Base-by-base conservation (phyloP, 495 filamentous ascomycete species). In the Hapsidospora chrysogenum region DNA sequence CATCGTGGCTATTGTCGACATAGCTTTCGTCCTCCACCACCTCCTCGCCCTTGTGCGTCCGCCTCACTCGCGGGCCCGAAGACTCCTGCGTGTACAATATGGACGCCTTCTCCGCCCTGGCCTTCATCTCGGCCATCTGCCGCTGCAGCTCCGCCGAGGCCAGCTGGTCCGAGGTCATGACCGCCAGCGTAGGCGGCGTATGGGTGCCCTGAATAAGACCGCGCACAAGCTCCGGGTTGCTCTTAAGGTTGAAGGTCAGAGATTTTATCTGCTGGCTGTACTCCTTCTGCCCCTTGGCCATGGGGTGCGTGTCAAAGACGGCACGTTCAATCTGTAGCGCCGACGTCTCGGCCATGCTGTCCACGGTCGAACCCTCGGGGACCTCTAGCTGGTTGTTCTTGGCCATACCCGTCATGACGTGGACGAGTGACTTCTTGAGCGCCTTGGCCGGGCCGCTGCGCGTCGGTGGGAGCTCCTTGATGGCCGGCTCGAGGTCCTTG, bases 21-120 rank as follows among this genome's bases (percentile, higher is more conserved):
- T 54, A 44, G 36, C 42, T 43, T 15, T 68, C 80, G 21, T 80
- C 75, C 34, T 81, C 84, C 23, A 97, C 70, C 10, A 92, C 39
- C 48, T 97, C 89, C 39, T 95, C 86, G 19, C 89, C 89, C 54
- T 95, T 97, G 52, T 96, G 89, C 2, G 87, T 95, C 42, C 80
- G 75, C 45, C 85, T 70, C 37, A 93, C 79, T 3, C 85, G 73
- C 5, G 87, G 89, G 0, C 72, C 74, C 6, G 33, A 25, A 11
- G 11, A 6, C 43, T 86, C 75, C 25, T 92, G 83, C 26, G 82
- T 73, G 20, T 86, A 68, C 34, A 92, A 72, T 32, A 86, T 81
- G 34, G 84, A 74, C 43, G 94, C 85, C 42, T 89, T 80, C 41
- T 95, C 89, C 1, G 78, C 74, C 27, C 63, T 54, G 16, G 69